A percentile compares a stretch with the other conserved stretches of the same genome.
phyloP scores from a whole-genome alignment of 2,329 filamentous ascomycete genomes.

The Botrytis squamosa region DNA sequence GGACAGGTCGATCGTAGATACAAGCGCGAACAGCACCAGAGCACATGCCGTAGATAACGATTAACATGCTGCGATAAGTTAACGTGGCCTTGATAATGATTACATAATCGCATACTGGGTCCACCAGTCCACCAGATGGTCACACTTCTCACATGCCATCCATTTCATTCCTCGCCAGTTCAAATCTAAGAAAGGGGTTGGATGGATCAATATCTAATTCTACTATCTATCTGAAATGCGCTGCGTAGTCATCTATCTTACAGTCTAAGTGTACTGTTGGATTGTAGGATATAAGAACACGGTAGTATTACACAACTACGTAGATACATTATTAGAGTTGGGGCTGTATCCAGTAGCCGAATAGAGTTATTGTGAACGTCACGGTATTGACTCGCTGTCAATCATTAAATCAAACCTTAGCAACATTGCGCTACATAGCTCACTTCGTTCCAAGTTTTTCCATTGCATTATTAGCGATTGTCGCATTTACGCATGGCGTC shows the following conservation, averaged over 20 bases:
- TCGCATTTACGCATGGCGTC: neutral
- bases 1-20: neutral
- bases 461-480: neutral
- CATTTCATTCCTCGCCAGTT: neutral
- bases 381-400: neutral
- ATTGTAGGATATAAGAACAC: neutral
- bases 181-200: neutral
- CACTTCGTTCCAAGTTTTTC: neutral
- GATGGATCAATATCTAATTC: neutral
- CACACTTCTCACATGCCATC: neutral
- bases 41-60: constrained; percentile 3
- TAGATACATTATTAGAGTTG: neutral
- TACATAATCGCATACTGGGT: neutral
- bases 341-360: neutral
- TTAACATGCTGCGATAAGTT: neutral
- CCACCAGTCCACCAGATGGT: too few relatives aligned
- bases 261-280: neutral
- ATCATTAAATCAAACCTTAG: neutral
- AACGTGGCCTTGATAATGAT: constrained; percentile 3
- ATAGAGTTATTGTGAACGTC: neutral
- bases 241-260: neutral
- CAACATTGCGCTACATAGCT: neutral
- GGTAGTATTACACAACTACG: neutral
- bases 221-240: neutral
- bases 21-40: neutral